phyloP scores from a whole-genome alignment of 257 asterid genomes.

The Salvia miltiorrhiza region DNA sequence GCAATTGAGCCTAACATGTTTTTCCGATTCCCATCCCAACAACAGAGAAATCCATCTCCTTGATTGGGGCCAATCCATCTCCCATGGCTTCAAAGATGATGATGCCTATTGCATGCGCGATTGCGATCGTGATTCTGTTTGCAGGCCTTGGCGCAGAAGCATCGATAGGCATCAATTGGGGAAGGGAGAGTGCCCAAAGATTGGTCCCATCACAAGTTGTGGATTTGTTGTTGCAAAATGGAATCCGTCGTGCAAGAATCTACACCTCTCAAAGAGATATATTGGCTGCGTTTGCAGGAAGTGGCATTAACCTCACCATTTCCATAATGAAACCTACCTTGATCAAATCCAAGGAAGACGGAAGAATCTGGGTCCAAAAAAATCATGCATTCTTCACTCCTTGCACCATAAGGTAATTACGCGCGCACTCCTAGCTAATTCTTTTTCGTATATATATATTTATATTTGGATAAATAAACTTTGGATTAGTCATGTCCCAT shows the following conservation, averaged over 20 bases:
- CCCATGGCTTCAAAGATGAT: too few relatives aligned
- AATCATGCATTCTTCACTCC: not conserved
- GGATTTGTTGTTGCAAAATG: constrained; percentile 36
- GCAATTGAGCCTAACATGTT: too few relatives aligned
- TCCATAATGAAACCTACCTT: rapidly evolving
- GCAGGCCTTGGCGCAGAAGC: not conserved
- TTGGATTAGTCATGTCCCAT: too few relatives aligned
- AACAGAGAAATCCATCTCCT: too few relatives aligned
- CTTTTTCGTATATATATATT: too few relatives aligned
- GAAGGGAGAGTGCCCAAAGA: constrained; percentile 20
- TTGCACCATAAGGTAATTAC: constrained; percentile 11
- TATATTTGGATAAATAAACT: too few relatives aligned
- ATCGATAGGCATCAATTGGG: constrained; percentile 29
- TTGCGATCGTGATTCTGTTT: not conserved
- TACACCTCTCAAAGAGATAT: not conserved
- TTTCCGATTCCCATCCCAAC: too few relatives aligned
- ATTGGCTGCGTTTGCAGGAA: constrained; percentile 20
- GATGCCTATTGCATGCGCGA: not conserved
- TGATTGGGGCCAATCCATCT: too few relatives aligned
- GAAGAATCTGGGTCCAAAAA: not conserved
- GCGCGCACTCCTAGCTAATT: too few relatives aligned
- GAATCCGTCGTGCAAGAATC: constrained; percentile 1
- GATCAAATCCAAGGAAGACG: rapidly evolving
- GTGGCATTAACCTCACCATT: constrained; percentile 21
- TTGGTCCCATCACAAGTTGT: constrained; percentile 38